Evolutionary conservation across 495 filamentous ascomycete species (phyloP).

Genomic region (Podospora didyma): DNA sequence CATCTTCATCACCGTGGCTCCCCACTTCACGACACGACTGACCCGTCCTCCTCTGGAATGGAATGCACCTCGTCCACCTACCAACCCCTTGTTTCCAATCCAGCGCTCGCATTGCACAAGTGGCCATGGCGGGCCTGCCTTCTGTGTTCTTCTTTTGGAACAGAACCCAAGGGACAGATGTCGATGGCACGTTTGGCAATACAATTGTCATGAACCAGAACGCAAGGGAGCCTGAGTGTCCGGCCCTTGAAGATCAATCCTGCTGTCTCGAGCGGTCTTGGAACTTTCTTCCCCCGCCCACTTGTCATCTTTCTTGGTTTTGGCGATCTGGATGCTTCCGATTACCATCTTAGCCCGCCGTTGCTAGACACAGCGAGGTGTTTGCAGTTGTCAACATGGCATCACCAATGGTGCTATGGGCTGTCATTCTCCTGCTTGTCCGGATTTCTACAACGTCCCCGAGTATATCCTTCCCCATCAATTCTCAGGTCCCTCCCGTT

Average conservation of each 20-base stretch:
- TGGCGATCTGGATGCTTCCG: background rate
- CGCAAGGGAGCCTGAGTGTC: slow-evolving; percentile 15
- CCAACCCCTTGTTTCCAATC: slow-evolving; percentile 18
- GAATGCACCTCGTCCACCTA: background rate
- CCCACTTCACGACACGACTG: too few species aligned
- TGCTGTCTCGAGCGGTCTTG: slow-evolving; percentile 5
- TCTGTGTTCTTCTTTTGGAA: background rate
- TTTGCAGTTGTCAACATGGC: slow-evolving; percentile 16
- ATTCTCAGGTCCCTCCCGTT: slow-evolving; percentile 72
- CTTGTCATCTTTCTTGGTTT: background rate
- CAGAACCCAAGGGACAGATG: too few species aligned
- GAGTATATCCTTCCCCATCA: slow-evolving; percentile 62
- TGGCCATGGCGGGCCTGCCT: slow-evolving; percentile 5
- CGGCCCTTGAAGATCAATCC: slow-evolving; percentile 12
- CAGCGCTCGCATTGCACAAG: slow-evolving; percentile 1
- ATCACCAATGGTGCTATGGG: slow-evolving; percentile 1
- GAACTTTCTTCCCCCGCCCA: background rate
- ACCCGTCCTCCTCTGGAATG: slow-evolving; percentile 18
- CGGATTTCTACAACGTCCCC: slow-evolving; percentile 38
- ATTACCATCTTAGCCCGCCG: background rate
- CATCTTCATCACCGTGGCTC: slow-evolving; percentile 1
- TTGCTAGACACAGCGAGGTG: background rate
- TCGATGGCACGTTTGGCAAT: slow-evolving; percentile 1
- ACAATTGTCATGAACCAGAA: slow-evolving; percentile 5
- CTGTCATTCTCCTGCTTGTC: slow-evolving; percentile 12